These are phyloP conservation scores for Escovopsis sp. DNA, from an alignment of 2,329 filamentous ascomycete genomes.

Conservation along the genomic window DNA sequence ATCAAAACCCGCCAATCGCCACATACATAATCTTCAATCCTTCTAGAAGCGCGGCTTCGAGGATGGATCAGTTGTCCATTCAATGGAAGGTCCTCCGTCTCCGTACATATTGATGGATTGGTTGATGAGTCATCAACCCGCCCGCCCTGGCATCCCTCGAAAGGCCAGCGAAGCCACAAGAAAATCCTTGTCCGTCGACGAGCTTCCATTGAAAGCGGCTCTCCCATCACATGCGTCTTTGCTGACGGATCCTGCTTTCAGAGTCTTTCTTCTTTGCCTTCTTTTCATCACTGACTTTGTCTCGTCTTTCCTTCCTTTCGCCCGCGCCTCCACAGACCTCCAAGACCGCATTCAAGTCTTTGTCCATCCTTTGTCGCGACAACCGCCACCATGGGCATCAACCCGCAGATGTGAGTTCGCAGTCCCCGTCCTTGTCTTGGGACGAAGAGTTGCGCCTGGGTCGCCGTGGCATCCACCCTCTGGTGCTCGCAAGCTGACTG, in stretches of 20 bases:
- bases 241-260: background rate
- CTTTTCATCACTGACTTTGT: no score
- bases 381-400: conserved; percentile 44
- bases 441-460: background rate
- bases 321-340: no score
- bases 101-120: no score
- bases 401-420: conserved; percentile 45
- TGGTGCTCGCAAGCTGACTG: conserved; percentile 11
- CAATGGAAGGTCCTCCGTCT: no score
- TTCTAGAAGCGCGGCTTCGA: no score
- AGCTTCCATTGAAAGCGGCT: background rate
- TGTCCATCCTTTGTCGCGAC: background rate
- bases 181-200: no score
- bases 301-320: no score
- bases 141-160: background rate
- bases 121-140: background rate
- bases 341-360: background rate
- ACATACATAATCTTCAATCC: no score
- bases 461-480: no score
- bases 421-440: background rate
- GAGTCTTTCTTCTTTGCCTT: background rate
- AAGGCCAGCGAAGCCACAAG: conserved; percentile 9
- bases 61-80: no score
- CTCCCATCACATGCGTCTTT: no score
- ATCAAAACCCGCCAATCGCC: no score